Percentiles rank a stretch among this genome's conserved stretches.
phyloP scores from a whole-genome alignment of 2,329 filamentous ascomycete genomes.

The Colletotrichum aenigma region DNA sequence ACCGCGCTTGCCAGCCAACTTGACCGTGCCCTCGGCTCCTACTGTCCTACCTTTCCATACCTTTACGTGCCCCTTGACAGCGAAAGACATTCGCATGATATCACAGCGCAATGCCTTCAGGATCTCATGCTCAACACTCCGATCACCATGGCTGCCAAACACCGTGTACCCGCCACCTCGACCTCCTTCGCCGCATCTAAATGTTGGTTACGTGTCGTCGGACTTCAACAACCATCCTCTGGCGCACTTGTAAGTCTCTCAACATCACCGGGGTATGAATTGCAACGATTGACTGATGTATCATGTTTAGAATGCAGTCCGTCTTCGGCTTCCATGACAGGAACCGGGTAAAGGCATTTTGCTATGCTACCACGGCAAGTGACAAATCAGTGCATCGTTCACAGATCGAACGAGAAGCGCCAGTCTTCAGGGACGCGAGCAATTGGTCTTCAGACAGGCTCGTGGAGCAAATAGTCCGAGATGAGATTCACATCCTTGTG shows the following conservation, averaged over 20 bases:
- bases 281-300: constrained; percentile 2
- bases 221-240: constrained; percentile 99
- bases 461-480: constrained; percentile 82
- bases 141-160: constrained; percentile 82
- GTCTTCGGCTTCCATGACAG: constrained; percentile 91
- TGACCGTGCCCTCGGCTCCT: constrained; percentile 85
- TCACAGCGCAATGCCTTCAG: constrained; percentile 93
- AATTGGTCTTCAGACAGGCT: constrained; percentile 84
- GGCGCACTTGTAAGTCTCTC: constrained; percentile 72
- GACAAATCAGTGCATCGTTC: constrained; percentile 88
- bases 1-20: constrained; percentile 72
- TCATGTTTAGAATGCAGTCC: constrained; percentile 78
- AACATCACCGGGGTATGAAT: background rate
- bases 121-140: constrained; percentile 89
- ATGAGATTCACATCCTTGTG: constrained; percentile 91
- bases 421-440: constrained; percentile 88
- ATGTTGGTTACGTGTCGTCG: constrained; percentile 94
- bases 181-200: constrained; percentile 83
- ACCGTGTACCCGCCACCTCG: constrained; percentile 84
- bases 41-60: constrained; percentile 97
- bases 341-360: constrained; percentile 79
- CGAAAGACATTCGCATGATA: constrained; percentile 89
- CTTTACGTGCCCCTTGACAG: constrained; percentile 91
- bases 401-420: constrained; percentile 92
- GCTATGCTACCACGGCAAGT: constrained; percentile 92